Conservation (phyloP, 1,284 basidiomycete genomes). For the Quambalaria eucalypti region DNA sequence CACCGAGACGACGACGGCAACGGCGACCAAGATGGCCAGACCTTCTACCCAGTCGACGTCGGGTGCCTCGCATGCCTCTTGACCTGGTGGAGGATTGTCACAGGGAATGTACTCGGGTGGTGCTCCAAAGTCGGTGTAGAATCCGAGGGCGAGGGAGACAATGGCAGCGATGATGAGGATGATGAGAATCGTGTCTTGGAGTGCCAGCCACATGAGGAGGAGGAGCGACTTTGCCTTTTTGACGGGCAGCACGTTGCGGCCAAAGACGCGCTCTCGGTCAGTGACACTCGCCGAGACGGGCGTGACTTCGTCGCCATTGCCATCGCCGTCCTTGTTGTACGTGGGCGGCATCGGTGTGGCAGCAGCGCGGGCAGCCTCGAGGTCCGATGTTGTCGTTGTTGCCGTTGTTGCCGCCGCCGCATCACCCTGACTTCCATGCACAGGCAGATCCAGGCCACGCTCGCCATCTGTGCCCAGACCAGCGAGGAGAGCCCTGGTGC, state of each 20-base stretch:
- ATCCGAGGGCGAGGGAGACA: constrained; percentile 81
- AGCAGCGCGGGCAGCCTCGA: background rate
- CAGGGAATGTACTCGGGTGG: constrained; percentile 52
- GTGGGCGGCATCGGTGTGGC: constrained; percentile 8
- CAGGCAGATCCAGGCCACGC: constrained; percentile 25
- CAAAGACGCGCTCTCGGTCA: constrained; percentile 56
- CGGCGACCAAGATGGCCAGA: constrained; percentile 87
- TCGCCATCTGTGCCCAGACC: constrained; percentile 66
- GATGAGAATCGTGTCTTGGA: constrained; percentile 90
- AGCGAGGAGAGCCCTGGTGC: constrained; percentile 59
- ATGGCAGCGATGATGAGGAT: constrained; percentile 82
- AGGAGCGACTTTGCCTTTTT: constrained; percentile 71
- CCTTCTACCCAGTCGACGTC: constrained; percentile 89
- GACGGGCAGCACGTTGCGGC: constrained; percentile 70
- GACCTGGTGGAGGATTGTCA: constrained; percentile 43
- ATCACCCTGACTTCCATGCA: constrained; percentile 16
- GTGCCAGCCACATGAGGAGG: constrained; percentile 80
- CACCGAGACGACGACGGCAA: constrained; percentile 55
- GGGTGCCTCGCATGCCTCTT: constrained; percentile 18
- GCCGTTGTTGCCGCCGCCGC: constrained; percentile 4
- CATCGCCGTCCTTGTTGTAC: constrained; percentile 9
- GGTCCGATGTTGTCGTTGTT: background rate
- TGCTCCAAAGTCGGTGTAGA: constrained; percentile 85
- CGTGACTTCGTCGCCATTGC: background rate
- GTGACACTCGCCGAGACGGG: constrained; percentile 20